Conservation (phyloP, 1,284 basidiomycete genomes). For the Cutaneotrichosporon cavernicola region DNA sequence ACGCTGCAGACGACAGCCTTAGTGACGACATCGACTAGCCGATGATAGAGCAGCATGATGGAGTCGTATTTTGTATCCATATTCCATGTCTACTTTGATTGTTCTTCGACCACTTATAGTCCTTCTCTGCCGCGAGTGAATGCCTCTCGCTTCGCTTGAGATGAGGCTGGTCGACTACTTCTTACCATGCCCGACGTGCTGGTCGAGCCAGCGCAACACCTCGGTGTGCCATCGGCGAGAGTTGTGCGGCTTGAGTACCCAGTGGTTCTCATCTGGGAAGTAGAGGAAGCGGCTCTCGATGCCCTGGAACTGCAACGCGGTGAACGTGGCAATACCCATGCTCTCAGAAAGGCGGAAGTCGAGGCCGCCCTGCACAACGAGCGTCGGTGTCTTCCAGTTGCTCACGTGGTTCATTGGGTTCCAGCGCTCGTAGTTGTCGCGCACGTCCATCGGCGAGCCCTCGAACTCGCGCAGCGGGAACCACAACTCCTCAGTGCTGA, state of each 20-base stretch:
- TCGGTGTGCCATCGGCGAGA: constrained; percentile 66
- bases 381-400: constrained; percentile 80
- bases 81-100: neutral
- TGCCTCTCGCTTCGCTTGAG: neutral
- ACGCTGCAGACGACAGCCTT: neutral
- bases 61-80: neutral
- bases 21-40: neutral
- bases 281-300: constrained; percentile 79
- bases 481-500: constrained; percentile 63
- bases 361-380: constrained; percentile 80
- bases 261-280: constrained; percentile 93
- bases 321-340: constrained; percentile 67
- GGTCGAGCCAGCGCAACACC: constrained; percentile 80
- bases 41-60: neutral
- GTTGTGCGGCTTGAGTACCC: constrained; percentile 59
- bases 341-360: constrained; percentile 81
- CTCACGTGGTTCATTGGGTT: constrained; percentile 71
- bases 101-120: neutral
- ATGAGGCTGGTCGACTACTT: neutral
- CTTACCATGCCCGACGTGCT: constrained; percentile 61
- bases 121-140: neutral
- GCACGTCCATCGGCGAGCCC: constrained; percentile 32
- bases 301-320: constrained; percentile 54
- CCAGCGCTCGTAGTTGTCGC: constrained; percentile 49
- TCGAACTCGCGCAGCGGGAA: constrained; percentile 39